These are phyloP conservation scores for Boletellus ananiceps DNA, from an alignment of 768 basidiomycete species.

Conservation along the genomic window DNA sequence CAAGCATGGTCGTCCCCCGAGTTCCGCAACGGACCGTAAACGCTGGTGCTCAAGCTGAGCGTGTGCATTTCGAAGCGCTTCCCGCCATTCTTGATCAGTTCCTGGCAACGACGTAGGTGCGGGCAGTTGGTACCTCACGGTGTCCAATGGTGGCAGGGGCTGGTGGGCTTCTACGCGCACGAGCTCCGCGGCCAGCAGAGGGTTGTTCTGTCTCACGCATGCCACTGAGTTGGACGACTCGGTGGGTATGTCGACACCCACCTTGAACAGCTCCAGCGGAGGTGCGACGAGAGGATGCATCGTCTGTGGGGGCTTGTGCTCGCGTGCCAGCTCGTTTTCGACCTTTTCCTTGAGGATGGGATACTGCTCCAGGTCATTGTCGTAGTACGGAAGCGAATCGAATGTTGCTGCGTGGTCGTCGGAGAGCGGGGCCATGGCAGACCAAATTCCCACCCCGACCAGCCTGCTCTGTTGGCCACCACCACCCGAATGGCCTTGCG, in stretches of 20 bases:
- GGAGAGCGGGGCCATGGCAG: slow-evolving; percentile 24
- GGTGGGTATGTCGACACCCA: slow-evolving; percentile 31
- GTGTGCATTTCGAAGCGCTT: slow-evolving; percentile 68
- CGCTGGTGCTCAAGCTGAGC: slow-evolving; percentile 84
- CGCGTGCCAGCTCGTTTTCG: slow-evolving; percentile 69
- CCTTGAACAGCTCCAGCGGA: slow-evolving; percentile 60
- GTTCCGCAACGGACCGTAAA: slow-evolving; percentile 49
- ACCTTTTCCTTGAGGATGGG: slow-evolving; percentile 72
- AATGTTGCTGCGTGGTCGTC: slow-evolving; percentile 38
- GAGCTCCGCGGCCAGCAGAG: slow-evolving; percentile 68
- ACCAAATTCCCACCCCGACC: slow-evolving; percentile 30
- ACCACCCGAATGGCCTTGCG: slow-evolving; percentile 39
- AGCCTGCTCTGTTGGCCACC: neutral
- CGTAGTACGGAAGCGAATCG: slow-evolving; percentile 92
- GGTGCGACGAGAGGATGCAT: slow-evolving; percentile 74
- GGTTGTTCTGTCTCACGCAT: slow-evolving; percentile 47
- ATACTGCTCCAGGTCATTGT: slow-evolving; percentile 81
- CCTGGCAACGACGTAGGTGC: slow-evolving; percentile 57
- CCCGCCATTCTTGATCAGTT: slow-evolving; percentile 73
- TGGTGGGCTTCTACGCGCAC: slow-evolving; percentile 67
- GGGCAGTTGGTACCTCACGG: slow-evolving; percentile 68
- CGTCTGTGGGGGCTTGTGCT: slow-evolving; percentile 54
- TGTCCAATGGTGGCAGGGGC: slow-evolving; percentile 64
- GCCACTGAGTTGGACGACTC: neutral
- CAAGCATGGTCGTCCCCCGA: neutral